These are phyloP conservation scores for Xylaria nigripes DNA, from an alignment of 495 filamentous ascomycete genomes.

Conservation along the genomic window DNA sequence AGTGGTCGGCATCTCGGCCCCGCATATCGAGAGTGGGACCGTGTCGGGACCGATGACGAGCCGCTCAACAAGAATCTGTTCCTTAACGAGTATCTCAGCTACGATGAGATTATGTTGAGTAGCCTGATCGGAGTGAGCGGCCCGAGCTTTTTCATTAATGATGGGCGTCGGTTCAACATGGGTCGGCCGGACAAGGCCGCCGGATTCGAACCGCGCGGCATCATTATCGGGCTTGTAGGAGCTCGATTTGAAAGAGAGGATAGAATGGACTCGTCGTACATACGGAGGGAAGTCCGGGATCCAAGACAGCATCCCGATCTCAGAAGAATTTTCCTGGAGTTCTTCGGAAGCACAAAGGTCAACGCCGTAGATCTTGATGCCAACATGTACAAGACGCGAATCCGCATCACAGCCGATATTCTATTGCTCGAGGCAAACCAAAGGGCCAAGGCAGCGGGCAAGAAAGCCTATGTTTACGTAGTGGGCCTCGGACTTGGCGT, in stretches of 20 bases:
- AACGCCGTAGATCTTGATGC: conserved; percentile 7
- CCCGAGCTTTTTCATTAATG: conserved; percentile 23
- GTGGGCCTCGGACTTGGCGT: conserved; percentile 34
- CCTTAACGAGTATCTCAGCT: conserved; percentile 18
- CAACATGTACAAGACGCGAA: conserved; percentile 22
- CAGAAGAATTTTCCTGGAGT: conserved; percentile 12
- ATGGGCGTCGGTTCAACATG: conserved; percentile 14
- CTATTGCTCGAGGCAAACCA: conserved; percentile 25
- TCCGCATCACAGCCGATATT: conserved; percentile 21
- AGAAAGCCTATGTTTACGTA: conserved; percentile 28
- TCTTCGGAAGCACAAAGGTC: conserved; percentile 5
- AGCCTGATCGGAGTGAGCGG: conserved; percentile 24
- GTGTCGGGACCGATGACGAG: conserved; percentile 13
- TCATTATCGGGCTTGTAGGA: conserved; percentile 26
- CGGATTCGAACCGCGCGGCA: conserved; percentile 16
- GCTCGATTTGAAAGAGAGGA: conserved; percentile 19
- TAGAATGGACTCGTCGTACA: conserved; percentile 17
- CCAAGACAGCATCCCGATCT: conserved; percentile 15
- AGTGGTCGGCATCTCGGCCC: not conserved
- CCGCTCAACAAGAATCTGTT: not conserved
- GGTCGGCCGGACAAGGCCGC: not conserved
- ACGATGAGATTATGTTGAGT: conserved; percentile 26
- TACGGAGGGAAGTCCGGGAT: not conserved
- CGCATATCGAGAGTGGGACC: conserved; percentile 15
- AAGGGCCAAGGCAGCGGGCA: conserved; percentile 15